A percentile compares a stretch with the other conserved stretches of the same genome.
Evolutionary conservation across 2,329 filamentous ascomycete genomes (phyloP).

Genomic region (Botrytis aclada): DNA sequence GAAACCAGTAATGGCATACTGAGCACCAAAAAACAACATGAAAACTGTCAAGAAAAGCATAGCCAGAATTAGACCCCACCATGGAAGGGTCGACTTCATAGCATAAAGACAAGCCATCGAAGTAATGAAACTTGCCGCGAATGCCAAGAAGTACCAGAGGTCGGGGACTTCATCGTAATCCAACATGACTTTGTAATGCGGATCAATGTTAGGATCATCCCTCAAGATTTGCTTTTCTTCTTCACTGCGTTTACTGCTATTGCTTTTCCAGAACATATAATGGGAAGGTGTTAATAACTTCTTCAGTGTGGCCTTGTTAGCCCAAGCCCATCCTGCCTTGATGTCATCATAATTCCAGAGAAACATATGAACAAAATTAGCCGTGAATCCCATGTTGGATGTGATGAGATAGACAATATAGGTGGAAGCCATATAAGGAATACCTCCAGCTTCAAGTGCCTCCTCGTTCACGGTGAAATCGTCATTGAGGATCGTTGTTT

Average conservation of each 20-base stretch:
- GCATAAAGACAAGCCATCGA: slow-evolving; percentile 43
- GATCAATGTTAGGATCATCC: slow-evolving; percentile 36
- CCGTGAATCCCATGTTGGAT: slow-evolving; percentile 47
- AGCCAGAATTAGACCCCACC: slow-evolving; percentile 35
- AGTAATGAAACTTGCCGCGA: slow-evolving; percentile 46
- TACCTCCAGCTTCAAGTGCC: slow-evolving; percentile 39
- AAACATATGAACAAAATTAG: slow-evolving; percentile 45
- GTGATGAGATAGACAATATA: slow-evolving; percentile 43
- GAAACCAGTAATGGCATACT: slow-evolving; percentile 48
- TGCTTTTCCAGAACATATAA: slow-evolving; percentile 30
- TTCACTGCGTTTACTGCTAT: slow-evolving; percentile 18
- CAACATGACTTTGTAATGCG: slow-evolving; percentile 44
- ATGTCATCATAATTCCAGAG: slow-evolving; percentile 43
- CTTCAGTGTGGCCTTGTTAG: slow-evolving; percentile 29
- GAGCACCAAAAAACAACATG: slow-evolving; percentile 33
- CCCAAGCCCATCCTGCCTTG: slow-evolving; percentile 36
- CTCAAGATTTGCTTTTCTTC: slow-evolving; percentile 24
- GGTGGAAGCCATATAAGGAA: slow-evolving; percentile 44
- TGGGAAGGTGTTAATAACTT: slow-evolving; percentile 26
- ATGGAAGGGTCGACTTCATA: slow-evolving; percentile 52
- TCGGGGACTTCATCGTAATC: slow-evolving; percentile 53
- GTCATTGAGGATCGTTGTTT: slow-evolving; percentile 42
- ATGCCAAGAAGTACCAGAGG: slow-evolving; percentile 55
- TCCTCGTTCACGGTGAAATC: slow-evolving; percentile 41
- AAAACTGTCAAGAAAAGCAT: slow-evolving; percentile 36